A percentile compares a stretch with the other conserved stretches of the same genome.
These are phyloP conservation scores for Pisolithus thermaeus DNA, from an alignment of 1,284 basidiomycete genomes.

Conservation along the genomic window DNA sequence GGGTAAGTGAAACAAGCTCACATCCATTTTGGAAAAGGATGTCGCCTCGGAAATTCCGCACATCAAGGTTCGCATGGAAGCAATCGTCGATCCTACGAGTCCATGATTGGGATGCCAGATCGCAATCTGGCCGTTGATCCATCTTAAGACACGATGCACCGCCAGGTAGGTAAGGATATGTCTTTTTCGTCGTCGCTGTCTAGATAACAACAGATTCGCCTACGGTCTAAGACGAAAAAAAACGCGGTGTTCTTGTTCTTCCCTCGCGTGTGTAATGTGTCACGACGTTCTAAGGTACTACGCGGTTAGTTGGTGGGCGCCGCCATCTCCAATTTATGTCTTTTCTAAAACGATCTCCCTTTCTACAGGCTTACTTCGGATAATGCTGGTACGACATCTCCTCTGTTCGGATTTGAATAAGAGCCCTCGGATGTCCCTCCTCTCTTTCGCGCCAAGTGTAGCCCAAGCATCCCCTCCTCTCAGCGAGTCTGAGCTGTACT, in stretches of 20 bases:
- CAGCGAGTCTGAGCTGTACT: constrained; percentile 24
- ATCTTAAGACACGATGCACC: constrained; percentile 2
- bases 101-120: constrained; percentile 16
- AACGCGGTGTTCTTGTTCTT: constrained; percentile 25
- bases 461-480: constrained; percentile 12
- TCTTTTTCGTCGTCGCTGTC: background rate
- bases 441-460: constrained; percentile 4
- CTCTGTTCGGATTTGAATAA: constrained; percentile 23
- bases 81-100: constrained; percentile 15
- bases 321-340: constrained; percentile 21
- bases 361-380: constrained; percentile 18
- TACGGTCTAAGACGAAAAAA: constrained; percentile 14
- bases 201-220: constrained; percentile 1
- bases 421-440: constrained; percentile 13
- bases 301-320: constrained; percentile 25
- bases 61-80: constrained; percentile 7
- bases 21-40: background rate
- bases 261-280: constrained; percentile 27
- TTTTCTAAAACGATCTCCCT: constrained; percentile 21
- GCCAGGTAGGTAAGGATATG: constrained; percentile 1
- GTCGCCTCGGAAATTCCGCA: constrained; percentile 2
- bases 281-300: constrained; percentile 24
- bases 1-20: constrained; percentile 4
- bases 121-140: constrained; percentile 12
- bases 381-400: constrained; percentile 15